Evolutionary conservation across 1,284 basidiomycete species (phyloP).

Genomic region (Cryptococcus sp.): DNA sequence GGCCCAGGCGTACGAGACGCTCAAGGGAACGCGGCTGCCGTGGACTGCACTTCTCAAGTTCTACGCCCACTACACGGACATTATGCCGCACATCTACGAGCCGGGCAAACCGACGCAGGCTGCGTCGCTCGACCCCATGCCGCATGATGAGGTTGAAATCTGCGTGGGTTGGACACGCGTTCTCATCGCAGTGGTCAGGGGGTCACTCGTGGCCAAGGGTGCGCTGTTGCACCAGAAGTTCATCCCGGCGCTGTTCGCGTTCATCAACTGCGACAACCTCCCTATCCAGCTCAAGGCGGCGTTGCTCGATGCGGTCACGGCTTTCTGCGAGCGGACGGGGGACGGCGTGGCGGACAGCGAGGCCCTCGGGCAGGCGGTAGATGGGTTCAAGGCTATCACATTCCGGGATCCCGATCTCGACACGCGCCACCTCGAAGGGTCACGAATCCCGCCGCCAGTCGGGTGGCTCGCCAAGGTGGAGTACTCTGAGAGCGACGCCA

Average conservation of each 20-base stretch:
- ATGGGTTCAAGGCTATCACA: constrained; percentile 65
- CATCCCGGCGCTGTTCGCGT: constrained; percentile 71
- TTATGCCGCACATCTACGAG: constrained; percentile 42
- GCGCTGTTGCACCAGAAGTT: constrained; percentile 65
- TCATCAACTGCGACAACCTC: constrained; percentile 77
- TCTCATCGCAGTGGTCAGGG: constrained; percentile 70
- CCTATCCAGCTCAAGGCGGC: constrained; percentile 83
- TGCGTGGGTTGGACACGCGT: constrained; percentile 52
- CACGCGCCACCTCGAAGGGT: constrained; percentile 23
- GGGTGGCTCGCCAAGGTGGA: constrained; percentile 55
- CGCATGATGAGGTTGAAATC: constrained; percentile 31
- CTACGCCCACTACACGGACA: constrained; percentile 40
- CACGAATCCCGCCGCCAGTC: constrained; percentile 31
- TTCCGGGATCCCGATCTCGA: constrained; percentile 52
- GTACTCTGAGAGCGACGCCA: constrained; percentile 73
- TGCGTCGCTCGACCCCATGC: constrained; percentile 29
- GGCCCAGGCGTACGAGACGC: constrained; percentile 37
- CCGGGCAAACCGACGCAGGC: constrained; percentile 32
- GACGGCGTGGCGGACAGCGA: constrained; percentile 65
- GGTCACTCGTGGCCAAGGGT: constrained; percentile 55
- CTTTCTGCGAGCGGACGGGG: constrained; percentile 76
- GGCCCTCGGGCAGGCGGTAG: constrained; percentile 66
- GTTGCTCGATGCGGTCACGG: constrained; percentile 74
- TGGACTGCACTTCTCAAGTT: constrained; percentile 39
- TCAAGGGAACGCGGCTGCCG: constrained; percentile 38